Conservation (phyloP, 805 yeast genomes). For the Wickerhamiella sorbophila region DNA sequence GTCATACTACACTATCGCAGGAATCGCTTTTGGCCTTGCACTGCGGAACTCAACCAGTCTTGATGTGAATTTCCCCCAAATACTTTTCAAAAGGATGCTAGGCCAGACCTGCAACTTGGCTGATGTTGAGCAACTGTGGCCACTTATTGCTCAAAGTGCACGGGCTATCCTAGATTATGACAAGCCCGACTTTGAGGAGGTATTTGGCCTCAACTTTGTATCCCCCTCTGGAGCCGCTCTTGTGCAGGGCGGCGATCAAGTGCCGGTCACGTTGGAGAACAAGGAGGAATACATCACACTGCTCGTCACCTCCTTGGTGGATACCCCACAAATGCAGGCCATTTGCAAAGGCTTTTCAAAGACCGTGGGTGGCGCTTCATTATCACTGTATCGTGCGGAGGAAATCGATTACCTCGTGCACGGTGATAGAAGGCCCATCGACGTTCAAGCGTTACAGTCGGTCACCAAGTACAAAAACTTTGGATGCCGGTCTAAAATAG, state of each 20-base stretch:
- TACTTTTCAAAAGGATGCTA: slow-evolving; percentile 61
- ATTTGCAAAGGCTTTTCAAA: slow-evolving; percentile 58
- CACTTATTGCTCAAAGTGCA: slow-evolving; percentile 45
- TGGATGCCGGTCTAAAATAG: slow-evolving; percentile 25
- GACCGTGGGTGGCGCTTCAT: slow-evolving; percentile 68
- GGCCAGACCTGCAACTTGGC: slow-evolving; percentile 38
- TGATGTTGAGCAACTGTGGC: slow-evolving; percentile 58
- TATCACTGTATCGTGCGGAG: slow-evolving; percentile 64
- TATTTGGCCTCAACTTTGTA: slow-evolving; percentile 48
- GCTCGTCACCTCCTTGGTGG: slow-evolving; percentile 48
- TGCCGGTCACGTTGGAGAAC: slow-evolving; percentile 45
- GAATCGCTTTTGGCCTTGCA: slow-evolving; percentile 79
- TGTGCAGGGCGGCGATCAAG: slow-evolving; percentile 41
- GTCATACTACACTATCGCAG: slow-evolving; percentile 51
- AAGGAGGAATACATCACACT: slow-evolving; percentile 44
- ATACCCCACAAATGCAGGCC: slow-evolving; percentile 35
- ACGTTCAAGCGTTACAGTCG: slow-evolving; percentile 48
- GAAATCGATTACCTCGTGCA: slow-evolving; percentile 69
- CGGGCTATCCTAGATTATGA: slow-evolving; percentile 32
- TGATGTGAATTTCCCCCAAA: slow-evolving; percentile 63
- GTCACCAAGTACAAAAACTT: slow-evolving; percentile 68
- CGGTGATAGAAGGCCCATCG: slow-evolving; percentile 61
- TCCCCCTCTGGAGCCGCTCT: slow-evolving; percentile 47
- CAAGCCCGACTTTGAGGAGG: slow-evolving; percentile 32
- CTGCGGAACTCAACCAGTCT: slow-evolving; percentile 79